These are phyloP conservation scores for Citrus glauca DNA, from an alignment of 345 rosid genomes.

Conservation along the genomic window DNA sequence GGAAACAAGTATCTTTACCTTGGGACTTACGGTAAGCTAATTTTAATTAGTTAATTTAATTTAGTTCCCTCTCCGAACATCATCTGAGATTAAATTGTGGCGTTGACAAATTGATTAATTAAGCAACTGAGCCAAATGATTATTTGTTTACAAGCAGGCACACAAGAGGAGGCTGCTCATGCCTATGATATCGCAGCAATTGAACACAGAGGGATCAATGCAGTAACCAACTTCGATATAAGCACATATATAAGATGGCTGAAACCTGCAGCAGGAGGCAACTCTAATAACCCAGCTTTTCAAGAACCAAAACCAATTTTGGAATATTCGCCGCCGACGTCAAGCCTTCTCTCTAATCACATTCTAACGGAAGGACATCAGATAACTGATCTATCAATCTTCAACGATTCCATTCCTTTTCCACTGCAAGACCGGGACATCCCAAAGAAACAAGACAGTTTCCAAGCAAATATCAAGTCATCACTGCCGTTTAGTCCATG, in stretches of 20 bases:
- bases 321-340: background rate
- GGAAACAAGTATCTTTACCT: constrained; percentile 76
- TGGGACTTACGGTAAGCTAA: constrained; percentile 50
- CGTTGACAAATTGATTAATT: background rate
- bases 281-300: background rate
- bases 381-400: constrained; percentile 1
- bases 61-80: background rate
- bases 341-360: constrained; percentile 1
- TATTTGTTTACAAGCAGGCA: constrained; percentile 19
- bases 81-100: background rate
- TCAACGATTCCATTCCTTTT: constrained; percentile 17
- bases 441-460: background rate
- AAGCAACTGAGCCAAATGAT: background rate
- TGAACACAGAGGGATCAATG: constrained; percentile 52
- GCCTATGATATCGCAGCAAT: constrained; percentile 54
- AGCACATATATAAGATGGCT: constrained; percentile 48
- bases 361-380: constrained; percentile 6
- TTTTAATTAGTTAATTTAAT: too few species aligned
- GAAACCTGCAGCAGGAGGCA: constrained; percentile 24
- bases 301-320: constrained; percentile 17
- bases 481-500: constrained; percentile 5
- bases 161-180: constrained; percentile 53
- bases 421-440: background rate
- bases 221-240: constrained; percentile 51
- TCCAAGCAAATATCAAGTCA: background rate